Conservation (phyloP, 257 asterid species). For the Buddleja alternifolia region DNA sequence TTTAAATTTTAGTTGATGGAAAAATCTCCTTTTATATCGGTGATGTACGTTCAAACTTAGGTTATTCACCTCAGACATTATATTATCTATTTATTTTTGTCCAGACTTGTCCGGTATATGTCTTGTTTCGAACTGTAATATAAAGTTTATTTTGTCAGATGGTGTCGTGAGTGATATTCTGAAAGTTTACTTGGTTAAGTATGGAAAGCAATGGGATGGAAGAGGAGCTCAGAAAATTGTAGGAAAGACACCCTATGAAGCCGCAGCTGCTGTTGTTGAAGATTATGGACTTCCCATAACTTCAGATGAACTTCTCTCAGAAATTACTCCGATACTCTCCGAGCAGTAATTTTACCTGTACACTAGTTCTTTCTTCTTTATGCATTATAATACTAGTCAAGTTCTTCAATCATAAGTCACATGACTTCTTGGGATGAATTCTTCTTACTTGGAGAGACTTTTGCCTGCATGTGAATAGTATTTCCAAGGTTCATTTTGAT, state of each 20-base stretch:
- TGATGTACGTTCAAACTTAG: conserved; percentile 12
- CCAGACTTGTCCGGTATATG: not conserved
- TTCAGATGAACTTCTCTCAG: conserved; percentile 62
- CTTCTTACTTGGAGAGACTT: not conserved
- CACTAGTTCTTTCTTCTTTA: conserved; percentile 22
- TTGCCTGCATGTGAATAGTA: not conserved
- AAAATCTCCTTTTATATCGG: not conserved
- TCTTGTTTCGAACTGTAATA: conserved; percentile 5
- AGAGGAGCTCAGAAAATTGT: conserved; percentile 49
- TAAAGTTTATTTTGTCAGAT: conserved; percentile 49
- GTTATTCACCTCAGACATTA: not conserved
- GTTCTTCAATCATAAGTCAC: conserved; percentile 10
- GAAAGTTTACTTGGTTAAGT: conserved; percentile 63
- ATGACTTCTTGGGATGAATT: not conserved
- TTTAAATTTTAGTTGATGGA: conserved; percentile 12
- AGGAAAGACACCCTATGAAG: conserved; percentile 81
- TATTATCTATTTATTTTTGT: not conserved
- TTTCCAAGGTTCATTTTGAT: not conserved
- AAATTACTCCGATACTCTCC: conserved; percentile 61
- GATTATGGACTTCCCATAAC: conserved; percentile 73
- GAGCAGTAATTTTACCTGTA: conserved; percentile 48
- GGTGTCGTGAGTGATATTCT: conserved; percentile 67
- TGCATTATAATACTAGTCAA: conserved; percentile 9
- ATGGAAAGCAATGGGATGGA: conserved; percentile 90
- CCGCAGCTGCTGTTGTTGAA: conserved; percentile 73